These are phyloP conservation scores for Grosmannia penicillata DNA, from an alignment of 2,329 filamentous ascomycete species.

Conservation along the genomic window DNA sequence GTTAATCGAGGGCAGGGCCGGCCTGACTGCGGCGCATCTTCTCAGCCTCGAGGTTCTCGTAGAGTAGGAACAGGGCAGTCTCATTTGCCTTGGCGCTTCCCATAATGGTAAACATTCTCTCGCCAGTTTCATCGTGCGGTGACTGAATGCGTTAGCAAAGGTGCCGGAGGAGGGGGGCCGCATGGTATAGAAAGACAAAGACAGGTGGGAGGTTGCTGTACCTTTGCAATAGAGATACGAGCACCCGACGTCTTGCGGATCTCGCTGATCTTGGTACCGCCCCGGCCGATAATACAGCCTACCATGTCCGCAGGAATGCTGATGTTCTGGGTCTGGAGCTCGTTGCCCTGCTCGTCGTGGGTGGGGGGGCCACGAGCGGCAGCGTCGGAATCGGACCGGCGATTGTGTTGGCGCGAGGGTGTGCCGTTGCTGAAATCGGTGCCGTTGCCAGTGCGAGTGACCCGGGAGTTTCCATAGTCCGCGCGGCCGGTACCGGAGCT, in stretches of 20 bases:
- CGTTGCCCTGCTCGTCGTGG: slow-evolving; percentile 90
- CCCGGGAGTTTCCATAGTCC: slow-evolving; percentile 52
- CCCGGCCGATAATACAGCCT: slow-evolving; percentile 94
- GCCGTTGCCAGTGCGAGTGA: slow-evolving; percentile 91
- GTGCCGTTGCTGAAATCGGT: slow-evolving; percentile 85
- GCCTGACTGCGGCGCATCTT: slow-evolving; percentile 94
- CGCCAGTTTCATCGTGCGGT: slow-evolving; percentile 90
- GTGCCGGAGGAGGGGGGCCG: too few relatives aligned
- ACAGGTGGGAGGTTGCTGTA: too few relatives aligned
- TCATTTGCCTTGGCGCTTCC: slow-evolving; percentile 89
- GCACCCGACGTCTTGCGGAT: slow-evolving; percentile 94
- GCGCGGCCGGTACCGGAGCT: slow-evolving; percentile 28
- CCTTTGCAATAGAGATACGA: slow-evolving; percentile 94
- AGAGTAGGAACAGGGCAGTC: slow-evolving; percentile 86
- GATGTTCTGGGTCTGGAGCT: slow-evolving; percentile 98
- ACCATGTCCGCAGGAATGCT: slow-evolving; percentile 99
- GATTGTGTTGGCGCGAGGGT: slow-evolving; percentile 49
- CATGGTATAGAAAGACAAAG: too few relatives aligned
- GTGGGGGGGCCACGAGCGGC: slow-evolving; percentile 68
- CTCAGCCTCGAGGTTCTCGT: slow-evolving; percentile 97
- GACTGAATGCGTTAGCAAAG: slow-evolving; percentile 31
- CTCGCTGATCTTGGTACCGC: slow-evolving; percentile 94
- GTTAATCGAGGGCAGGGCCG: slow-evolving; percentile 33
- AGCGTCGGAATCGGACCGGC: slow-evolving; percentile 73
- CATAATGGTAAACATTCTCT: slow-evolving; percentile 99